Evolutionary conservation across 192 early-diverging fungal genomes (phyloP).

Genomic region (Coemansia javaensis): DNA sequence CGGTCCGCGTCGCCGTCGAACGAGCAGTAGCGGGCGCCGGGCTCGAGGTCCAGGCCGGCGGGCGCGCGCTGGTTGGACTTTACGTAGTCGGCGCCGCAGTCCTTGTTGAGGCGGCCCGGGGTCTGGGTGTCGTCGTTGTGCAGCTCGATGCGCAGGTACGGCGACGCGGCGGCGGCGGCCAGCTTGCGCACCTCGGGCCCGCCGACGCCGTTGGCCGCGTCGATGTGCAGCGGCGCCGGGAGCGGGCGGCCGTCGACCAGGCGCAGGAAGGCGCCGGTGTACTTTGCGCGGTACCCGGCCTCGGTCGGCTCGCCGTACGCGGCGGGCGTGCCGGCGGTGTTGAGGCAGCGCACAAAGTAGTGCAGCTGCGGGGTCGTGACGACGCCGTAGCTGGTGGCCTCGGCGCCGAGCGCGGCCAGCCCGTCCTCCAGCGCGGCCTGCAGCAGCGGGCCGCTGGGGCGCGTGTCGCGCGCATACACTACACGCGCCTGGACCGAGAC

Average conservation of each 20-base stretch:
- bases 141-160: constrained; percentile 62
- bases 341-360: constrained; percentile 85
- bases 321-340: constrained; percentile 67
- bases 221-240: constrained; percentile 70
- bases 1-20: constrained; percentile 99
- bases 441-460: constrained; percentile 81
- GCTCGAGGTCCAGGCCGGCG: constrained; percentile 56
- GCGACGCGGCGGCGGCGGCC: constrained; percentile 57
- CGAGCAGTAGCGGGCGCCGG: constrained; percentile 77
- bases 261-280: constrained; percentile 74
- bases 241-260: constrained; percentile 70
- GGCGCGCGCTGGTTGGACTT: constrained; percentile 86
- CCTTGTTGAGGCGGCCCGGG: constrained; percentile 76
- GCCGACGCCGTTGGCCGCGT: constrained; percentile 96
- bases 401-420: constrained; percentile 64
- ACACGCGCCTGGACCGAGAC: constrained; percentile 61
- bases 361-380: constrained; percentile 97
- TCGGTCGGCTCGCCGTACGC: constrained; percentile 86
- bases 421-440: constrained; percentile 79
- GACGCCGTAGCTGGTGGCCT: constrained; percentile 75
- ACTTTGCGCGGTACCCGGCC: constrained; percentile 90
- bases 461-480: constrained; percentile 88
- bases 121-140: constrained; percentile 70
- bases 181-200: constrained; percentile 84
- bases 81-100: constrained; percentile 97